Conservation (phyloP, 345 rosid genomes). For the Rhodomyrtus tomentosa region DNA sequence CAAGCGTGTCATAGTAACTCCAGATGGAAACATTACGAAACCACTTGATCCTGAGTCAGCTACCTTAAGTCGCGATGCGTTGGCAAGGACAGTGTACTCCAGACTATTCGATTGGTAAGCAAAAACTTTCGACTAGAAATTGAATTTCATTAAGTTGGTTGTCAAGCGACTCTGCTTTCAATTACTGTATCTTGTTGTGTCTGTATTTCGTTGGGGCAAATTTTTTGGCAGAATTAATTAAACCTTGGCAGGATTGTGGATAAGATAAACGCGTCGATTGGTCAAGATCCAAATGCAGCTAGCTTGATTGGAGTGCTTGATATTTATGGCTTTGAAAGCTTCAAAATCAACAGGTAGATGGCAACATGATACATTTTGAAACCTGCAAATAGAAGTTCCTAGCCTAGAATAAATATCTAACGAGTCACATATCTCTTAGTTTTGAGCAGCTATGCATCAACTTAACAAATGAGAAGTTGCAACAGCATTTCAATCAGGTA, state of each 20-base stretch:
- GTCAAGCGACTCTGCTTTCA: constrained; percentile 12
- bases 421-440: constrained; percentile 14
- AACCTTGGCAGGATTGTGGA: constrained; percentile 70
- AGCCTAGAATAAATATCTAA: background rate
- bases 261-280: constrained; percentile 82
- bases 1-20: constrained; percentile 99
- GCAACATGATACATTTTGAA: background rate
- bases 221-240: background rate
- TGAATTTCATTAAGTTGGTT: constrained; percentile 67
- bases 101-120: constrained; percentile 95
- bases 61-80: constrained; percentile 80
- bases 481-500: constrained; percentile 99
- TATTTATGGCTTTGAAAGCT: constrained; percentile 97
- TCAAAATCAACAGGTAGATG: constrained; percentile 78
- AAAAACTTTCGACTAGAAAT: constrained; percentile 38
- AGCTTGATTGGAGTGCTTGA: constrained; percentile 93
- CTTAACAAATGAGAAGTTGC: constrained; percentile 96
- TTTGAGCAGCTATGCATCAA: constrained; percentile 99
- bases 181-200: background rate
- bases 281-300: constrained; percentile 98
- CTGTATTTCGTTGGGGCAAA: background rate
- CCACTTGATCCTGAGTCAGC: constrained; percentile 89
- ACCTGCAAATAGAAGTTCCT: background rate
- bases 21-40: constrained; percentile 95
- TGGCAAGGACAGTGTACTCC: constrained; percentile 90